Base-by-base conservation (phyloP, 805 yeast genomes). In the Yarrowia keelungensis region DNA sequence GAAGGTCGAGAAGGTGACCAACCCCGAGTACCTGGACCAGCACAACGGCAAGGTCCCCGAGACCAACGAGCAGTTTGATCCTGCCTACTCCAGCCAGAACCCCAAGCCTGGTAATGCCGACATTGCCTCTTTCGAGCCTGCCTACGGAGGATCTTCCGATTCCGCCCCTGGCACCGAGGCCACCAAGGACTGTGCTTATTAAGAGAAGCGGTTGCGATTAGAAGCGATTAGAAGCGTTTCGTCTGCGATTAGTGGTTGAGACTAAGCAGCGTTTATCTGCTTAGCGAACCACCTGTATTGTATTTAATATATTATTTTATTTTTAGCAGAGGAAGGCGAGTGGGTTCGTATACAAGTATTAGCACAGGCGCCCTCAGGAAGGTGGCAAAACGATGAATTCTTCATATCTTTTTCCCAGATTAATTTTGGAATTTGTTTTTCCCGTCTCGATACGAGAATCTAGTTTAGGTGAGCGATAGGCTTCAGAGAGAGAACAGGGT, bases 1-100 rank as follows among this genome's bases (percentile, higher is more conserved):
- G 26, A 26, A n/a, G 47, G 62, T 56, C 47, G 62, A 56, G 62
- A 41, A 56, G 62, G 62, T 56, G 62, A 56, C 62, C 47, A 41
- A 41, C 26, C 62, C 62, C 22, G 47, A 41, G 14, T 56, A 56
- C 47, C 47, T 56, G 22, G 47, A 56, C 26, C 45, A 56, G 38
- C 2, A 56, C 16, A 26, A 36, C 36, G 59, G 45, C 19, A 56
- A 56, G 62, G 22, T 26, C 19, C 38, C 65, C 35, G 65, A 59
- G 42, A 12, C 16, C 42, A 59, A 59, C 65, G 65, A 59, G 65
- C 65, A 59, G 65, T 59, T 59, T 59, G 65, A 59, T 43, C 65
- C 65, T 45, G 65, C 65, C 42, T 59, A 59, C 51, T 41, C 65
- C 9, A n/a, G 51, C 16, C 65, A 43, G 50, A 16, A 43, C 65